phyloP scores from a whole-genome alignment of 345 rosid genomes.

The Pseudoturritis turrita region DNA sequence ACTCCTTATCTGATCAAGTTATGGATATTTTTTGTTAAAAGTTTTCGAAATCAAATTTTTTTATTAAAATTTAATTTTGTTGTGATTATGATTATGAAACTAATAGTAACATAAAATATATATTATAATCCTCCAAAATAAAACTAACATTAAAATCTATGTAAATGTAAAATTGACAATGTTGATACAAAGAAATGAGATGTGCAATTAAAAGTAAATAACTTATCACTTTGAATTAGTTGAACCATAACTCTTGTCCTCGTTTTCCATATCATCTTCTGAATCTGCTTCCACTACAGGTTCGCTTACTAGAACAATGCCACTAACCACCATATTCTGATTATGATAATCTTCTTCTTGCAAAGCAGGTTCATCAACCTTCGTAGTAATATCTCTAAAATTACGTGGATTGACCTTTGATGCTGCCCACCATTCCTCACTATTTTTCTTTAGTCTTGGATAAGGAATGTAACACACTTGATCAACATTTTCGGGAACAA shows the following conservation, averaged over 20 bases:
- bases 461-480: background rate
- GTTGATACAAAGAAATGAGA: too few species aligned
- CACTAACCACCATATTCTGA: background rate
- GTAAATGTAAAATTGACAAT: too few species aligned
- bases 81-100: too few species aligned
- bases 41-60: too few species aligned
- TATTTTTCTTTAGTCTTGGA: background rate
- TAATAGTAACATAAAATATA: too few species aligned
- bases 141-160: too few species aligned
- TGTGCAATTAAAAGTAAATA: too few species aligned
- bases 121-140: too few species aligned
- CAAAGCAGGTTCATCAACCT: background rate
- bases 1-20: too few species aligned
- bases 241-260: background rate
- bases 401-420: background rate
- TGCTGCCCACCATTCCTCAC: background rate
- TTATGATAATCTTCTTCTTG: background rate
- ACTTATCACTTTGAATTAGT: too few species aligned
- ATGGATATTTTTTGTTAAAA: too few species aligned
- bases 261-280: background rate
- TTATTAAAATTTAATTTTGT: too few species aligned
- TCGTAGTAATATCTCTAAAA: background rate
- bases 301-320: background rate
- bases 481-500: background rate
- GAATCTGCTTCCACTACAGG: background rate